Evolutionary conservation across 2,329 filamentous ascomycete species (phyloP).

Genomic region (Periconia sp.): DNA sequence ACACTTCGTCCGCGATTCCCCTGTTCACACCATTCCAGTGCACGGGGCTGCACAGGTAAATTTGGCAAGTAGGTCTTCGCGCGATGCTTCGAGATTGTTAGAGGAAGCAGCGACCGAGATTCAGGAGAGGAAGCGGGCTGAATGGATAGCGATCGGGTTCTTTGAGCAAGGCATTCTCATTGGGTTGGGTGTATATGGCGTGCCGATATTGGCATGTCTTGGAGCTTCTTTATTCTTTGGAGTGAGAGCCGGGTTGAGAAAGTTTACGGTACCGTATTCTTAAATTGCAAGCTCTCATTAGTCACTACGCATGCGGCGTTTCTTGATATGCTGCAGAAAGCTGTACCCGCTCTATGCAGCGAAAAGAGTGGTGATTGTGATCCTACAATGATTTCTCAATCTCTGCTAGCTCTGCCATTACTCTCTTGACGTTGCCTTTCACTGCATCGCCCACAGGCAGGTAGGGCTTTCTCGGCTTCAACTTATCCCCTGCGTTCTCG

Average conservation of each 20-base stretch:
- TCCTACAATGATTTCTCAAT: conserved; percentile 30
- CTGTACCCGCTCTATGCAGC: no score
- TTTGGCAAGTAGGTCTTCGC: conserved; percentile 14
- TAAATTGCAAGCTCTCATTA: no score
- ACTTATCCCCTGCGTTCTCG: conserved; percentile 33
- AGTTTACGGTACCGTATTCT: conserved; percentile 7
- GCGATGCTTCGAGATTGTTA: conserved; percentile 19
- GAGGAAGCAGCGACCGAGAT: conserved; percentile 30
- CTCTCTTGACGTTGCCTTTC: conserved; percentile 26
- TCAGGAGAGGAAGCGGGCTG: conserved; percentile 39
- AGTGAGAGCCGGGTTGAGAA: conserved; percentile 30
- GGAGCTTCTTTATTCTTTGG: conserved; percentile 33
- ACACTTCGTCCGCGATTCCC: conserved; percentile 27
- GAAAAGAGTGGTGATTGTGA: no score
- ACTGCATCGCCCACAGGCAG: conserved; percentile 31
- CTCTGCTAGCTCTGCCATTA: conserved; percentile 30
- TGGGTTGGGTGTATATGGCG: conserved; percentile 42
- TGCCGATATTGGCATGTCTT: conserved; percentile 37
- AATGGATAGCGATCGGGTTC: conserved; percentile 35
- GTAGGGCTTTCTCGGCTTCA: conserved; percentile 37
- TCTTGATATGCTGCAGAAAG: no score
- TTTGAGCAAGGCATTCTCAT: conserved; percentile 43
- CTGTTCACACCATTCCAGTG: conserved; percentile 20
- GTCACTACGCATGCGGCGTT: no score
- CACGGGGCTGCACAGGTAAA: conserved; percentile 25